Percentiles rank a stretch among this genome's conserved stretches.
These are phyloP conservation scores for Aspergillus luchuensis DNA, from an alignment of 2,329 filamentous ascomycete genomes.

Conservation along the genomic window DNA sequence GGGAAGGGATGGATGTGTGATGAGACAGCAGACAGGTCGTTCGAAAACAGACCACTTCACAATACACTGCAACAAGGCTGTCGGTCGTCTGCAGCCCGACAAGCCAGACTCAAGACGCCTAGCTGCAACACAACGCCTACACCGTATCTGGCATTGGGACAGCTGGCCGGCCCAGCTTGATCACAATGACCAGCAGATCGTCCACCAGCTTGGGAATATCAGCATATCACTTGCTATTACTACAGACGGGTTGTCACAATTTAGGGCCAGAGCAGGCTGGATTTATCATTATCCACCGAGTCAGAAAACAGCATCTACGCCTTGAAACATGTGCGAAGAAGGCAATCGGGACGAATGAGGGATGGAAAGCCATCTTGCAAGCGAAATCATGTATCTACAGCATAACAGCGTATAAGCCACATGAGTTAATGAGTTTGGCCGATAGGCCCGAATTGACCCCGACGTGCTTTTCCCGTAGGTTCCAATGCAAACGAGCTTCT, in stretches of 20 bases:
- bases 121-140: background rate
- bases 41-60: background rate
- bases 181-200: background rate
- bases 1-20: conserved; percentile 41
- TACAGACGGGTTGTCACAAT: background rate
- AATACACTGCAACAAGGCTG: background rate
- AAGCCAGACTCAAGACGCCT: background rate
- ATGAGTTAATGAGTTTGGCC: background rate
- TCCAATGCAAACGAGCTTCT: conserved; percentile 5
- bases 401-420: background rate
- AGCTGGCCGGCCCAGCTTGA: conserved; percentile 6
- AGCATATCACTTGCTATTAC: background rate
- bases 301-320: background rate
- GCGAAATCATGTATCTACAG: conserved; percentile 1
- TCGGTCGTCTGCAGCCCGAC: background rate
- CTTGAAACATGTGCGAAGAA: background rate
- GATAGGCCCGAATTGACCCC: background rate
- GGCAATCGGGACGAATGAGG: background rate
- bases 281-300: background rate
- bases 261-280: background rate
- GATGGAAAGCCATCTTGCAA: background rate
- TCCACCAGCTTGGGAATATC: background rate
- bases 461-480: background rate
- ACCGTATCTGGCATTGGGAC: background rate
- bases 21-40: conserved; percentile 2